Evolutionary conservation across 2,329 filamentous ascomycete genomes (phyloP), one percentile per base, ranked within the genome.

Genomic region (Onygenales sp.): DNA sequence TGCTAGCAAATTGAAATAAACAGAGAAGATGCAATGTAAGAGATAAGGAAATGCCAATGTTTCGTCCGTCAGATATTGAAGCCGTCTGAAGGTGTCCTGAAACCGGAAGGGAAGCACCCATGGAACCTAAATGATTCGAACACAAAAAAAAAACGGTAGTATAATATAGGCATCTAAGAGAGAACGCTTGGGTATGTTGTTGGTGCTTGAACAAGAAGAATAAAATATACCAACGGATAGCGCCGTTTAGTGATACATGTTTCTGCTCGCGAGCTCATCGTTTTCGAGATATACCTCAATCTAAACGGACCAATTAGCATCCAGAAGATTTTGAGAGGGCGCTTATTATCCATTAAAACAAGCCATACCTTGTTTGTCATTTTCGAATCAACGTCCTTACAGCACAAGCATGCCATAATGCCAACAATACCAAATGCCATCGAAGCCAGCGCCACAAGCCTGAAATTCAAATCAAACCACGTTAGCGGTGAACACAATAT

Each of bases 341-440:
- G 13, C 44, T 27, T 27, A 27, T 27, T 27, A 27, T 27, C 21
- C 21, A 27, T 27, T 27, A 27, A 27, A 27, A 27, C 21, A 27
- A 27, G 3, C 21, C 21, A 14, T 47, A 70, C 69, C 60, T 68
- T 66, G 55, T 65, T 63, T 10, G 59, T 67, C 65, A 68, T 67
- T 56, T 66, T 67, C 7, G 57, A 53, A 35, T 65, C 64, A n/a
- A 67, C 60, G 48, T 68, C 62, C 42, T 65, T 62, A 54, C 62
- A 68, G 51, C 57, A 65, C 0, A 64, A 50, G 52, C 62, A 65
- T 11, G 64, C 63, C 7, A 60, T 55, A 42, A 68, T 59, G 35
- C 64, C 64, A 3, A 68, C 51, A 31, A 64, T 62, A 5, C 64
- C 65, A 50, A 68, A 68, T 2, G 62, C 63, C 53, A 68, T 57